Evolutionary conservation across 208 protist species (phyloP).

Genomic region (Sergeia podlipaevii): DNA sequence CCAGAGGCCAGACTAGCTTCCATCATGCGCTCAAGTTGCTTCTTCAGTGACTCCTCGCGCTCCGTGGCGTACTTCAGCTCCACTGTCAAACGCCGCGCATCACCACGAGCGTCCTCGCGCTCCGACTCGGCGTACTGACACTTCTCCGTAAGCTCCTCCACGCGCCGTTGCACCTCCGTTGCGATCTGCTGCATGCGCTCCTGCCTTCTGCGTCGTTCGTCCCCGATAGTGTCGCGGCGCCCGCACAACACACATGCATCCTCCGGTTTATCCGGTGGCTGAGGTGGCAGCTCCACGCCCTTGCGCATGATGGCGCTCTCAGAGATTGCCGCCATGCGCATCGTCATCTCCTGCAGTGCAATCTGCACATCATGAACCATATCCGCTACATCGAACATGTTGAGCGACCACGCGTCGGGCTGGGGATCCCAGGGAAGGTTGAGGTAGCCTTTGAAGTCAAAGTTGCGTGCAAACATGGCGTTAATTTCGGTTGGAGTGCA

Average conservation of each 20-base stretch:
- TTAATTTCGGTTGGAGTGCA: constrained; percentile 83
- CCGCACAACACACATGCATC: constrained; percentile 70
- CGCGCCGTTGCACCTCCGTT: constrained; percentile 60
- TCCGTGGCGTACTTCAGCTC: constrained; percentile 34
- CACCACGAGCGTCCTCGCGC: constrained; percentile 47
- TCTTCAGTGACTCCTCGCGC: constrained; percentile 23
- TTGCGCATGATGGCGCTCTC: constrained; percentile 53
- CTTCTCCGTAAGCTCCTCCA: constrained; percentile 64
- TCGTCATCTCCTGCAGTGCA: constrained; percentile 62
- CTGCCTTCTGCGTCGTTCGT: constrained; percentile 45
- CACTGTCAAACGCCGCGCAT: constrained; percentile 36
- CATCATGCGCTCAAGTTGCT: constrained; percentile 7
- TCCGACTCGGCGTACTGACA: constrained; percentile 68
- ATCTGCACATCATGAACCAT: constrained; percentile 68
- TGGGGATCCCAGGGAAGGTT: constrained; percentile 24
- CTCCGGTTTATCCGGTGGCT: constrained; percentile 61
- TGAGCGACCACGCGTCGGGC: constrained; percentile 30
- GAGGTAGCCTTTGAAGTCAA: constrained; percentile 76
- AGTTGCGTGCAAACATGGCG: constrained; percentile 55
- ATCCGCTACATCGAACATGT: constrained; percentile 44
- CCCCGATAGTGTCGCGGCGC: constrained; percentile 50
- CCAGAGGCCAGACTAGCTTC: background rate
- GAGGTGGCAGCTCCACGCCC: constrained; percentile 47
- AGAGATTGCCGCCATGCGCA: constrained; percentile 60
- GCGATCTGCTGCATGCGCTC: constrained; percentile 63